A percentile compares a stretch with the other conserved stretches of the same genome.
These are phyloP conservation scores for Litchi chinensis DNA, from an alignment of 345 rosid genomes.

Conservation along the genomic window DNA sequence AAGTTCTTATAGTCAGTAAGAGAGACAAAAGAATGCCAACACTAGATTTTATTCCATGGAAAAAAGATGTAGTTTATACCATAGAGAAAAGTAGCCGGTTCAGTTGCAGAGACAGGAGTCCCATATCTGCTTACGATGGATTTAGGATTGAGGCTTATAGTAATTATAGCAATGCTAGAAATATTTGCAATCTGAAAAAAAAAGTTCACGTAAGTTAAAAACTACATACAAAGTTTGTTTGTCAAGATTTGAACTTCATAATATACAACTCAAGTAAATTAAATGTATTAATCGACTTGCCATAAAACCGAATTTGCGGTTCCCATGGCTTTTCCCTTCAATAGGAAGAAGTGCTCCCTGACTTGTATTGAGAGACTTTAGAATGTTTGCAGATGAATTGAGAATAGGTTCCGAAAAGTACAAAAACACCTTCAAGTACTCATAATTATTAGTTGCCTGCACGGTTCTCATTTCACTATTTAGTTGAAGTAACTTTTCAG, in stretches of 20 bases:
- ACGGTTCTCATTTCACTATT: slow-evolving; percentile 63
- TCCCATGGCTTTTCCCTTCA: slow-evolving; percentile 51
- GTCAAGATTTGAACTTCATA: background rate
- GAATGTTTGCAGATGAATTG: slow-evolving; percentile 68
- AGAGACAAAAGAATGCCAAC: background rate
- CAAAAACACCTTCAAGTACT: slow-evolving; percentile 65
- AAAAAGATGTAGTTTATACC: slow-evolving; percentile 41
- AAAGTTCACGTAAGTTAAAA: slow-evolving; percentile 10
- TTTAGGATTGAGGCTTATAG: slow-evolving; percentile 49
- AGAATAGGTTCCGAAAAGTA: slow-evolving; percentile 81
- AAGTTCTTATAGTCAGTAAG: background rate
- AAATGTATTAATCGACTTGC: slow-evolving; percentile 33
- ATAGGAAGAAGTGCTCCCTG: slow-evolving; percentile 66
- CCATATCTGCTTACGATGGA: slow-evolving; percentile 70
- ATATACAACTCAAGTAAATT: background rate
- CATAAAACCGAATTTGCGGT: slow-evolving; percentile 80
- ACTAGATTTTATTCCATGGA: background rate
- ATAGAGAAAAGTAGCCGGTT: slow-evolving; percentile 80
- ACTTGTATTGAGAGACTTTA: slow-evolving; percentile 49
- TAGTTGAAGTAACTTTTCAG: slow-evolving; percentile 72
- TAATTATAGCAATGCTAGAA: slow-evolving; percentile 57
- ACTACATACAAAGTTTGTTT: background rate
- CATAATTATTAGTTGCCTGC: slow-evolving; percentile 70
- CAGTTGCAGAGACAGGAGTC: slow-evolving; percentile 69
- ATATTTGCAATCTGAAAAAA: slow-evolving; percentile 61